These are phyloP conservation scores for Penicillium digitatum DNA, from an alignment of 2,329 filamentous ascomycete species.

Conservation along the genomic window DNA sequence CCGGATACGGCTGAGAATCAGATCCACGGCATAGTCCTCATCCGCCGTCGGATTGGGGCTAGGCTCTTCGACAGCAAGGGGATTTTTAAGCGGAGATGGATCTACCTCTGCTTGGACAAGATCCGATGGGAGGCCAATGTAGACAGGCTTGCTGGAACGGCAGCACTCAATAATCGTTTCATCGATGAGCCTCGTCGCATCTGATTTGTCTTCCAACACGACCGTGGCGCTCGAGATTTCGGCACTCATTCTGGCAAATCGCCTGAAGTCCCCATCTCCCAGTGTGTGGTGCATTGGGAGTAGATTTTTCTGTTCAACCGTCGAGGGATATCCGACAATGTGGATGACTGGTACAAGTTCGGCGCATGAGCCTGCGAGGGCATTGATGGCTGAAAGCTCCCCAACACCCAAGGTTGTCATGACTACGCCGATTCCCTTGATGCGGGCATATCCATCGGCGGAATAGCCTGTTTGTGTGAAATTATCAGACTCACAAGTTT, in stretches of 20 bases:
- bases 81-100: constrained; percentile 60
- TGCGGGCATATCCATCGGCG: constrained; percentile 68
- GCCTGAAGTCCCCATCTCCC: constrained; percentile 69
- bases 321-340: constrained; percentile 51
- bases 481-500: constrained; percentile 3
- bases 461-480: constrained; percentile 53
- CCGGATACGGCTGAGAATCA: constrained; percentile 66
- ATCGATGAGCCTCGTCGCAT: constrained; percentile 71
- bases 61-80: constrained; percentile 57
- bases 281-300: constrained; percentile 60
- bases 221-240: constrained; percentile 67
- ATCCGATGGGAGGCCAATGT: constrained; percentile 74
- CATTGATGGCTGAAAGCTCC: constrained; percentile 62
- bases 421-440: constrained; percentile 63
- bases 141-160: constrained; percentile 68
- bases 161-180: constrained; percentile 67
- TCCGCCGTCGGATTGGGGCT: constrained; percentile 50
- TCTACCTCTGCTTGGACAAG: constrained; percentile 71
- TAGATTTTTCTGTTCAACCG: constrained; percentile 39
- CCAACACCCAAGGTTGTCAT: constrained; percentile 70
- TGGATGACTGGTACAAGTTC: constrained; percentile 65
- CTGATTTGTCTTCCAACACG: constrained; percentile 62
- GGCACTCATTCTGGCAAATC: constrained; percentile 71
- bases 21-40: constrained; percentile 64
- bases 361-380: constrained; percentile 65